These are phyloP conservation scores for Westerdykella ornata DNA, from an alignment of 2,329 filamentous ascomycete species.

Conservation along the genomic window DNA sequence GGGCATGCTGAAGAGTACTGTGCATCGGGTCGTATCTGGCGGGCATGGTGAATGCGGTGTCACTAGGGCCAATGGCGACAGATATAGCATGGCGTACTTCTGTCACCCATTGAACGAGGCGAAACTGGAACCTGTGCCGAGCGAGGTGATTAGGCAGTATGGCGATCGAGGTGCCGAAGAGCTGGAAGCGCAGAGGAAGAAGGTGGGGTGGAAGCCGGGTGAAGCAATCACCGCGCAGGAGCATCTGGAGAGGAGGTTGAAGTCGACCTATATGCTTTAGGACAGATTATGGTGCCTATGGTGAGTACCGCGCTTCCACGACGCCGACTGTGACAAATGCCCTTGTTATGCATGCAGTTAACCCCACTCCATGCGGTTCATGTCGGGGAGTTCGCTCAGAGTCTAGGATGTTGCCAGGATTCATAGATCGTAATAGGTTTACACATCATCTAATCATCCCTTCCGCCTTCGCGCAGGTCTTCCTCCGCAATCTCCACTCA, in stretches of 20 bases:
- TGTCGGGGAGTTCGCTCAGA: too few relatives aligned
- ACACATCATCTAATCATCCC: too few relatives aligned
- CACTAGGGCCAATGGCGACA: conserved; percentile 25
- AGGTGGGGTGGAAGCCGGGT: conserved; percentile 35
- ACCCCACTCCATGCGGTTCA: too few relatives aligned
- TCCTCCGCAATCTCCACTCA: conserved; percentile 16
- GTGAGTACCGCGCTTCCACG: too few relatives aligned
- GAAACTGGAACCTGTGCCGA: conserved; percentile 51
- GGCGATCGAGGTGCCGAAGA: conserved; percentile 28
- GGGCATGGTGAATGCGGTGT: conserved; percentile 34
- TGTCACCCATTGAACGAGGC: conserved; percentile 55
- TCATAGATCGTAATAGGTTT: too few relatives aligned
- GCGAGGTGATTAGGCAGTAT: conserved; percentile 42
- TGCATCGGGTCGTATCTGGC: conserved; percentile 77
- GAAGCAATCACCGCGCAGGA: conserved; percentile 51
- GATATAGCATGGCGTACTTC: conserved; percentile 57
- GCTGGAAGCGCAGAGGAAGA: conserved; percentile 35
- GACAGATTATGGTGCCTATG: too few relatives aligned
- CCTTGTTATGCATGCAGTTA: too few relatives aligned
- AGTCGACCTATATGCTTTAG: conserved; percentile 50
- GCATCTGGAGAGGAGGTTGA: conserved; percentile 52
- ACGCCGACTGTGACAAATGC: too few relatives aligned
- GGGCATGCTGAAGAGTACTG: conserved; percentile 75
- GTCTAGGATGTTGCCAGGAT: too few relatives aligned
- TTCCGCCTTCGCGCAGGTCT: conserved; percentile 23